Conservation (phyloP, 805 yeast species). For the Wickerhamomyces pijperi region DNA sequence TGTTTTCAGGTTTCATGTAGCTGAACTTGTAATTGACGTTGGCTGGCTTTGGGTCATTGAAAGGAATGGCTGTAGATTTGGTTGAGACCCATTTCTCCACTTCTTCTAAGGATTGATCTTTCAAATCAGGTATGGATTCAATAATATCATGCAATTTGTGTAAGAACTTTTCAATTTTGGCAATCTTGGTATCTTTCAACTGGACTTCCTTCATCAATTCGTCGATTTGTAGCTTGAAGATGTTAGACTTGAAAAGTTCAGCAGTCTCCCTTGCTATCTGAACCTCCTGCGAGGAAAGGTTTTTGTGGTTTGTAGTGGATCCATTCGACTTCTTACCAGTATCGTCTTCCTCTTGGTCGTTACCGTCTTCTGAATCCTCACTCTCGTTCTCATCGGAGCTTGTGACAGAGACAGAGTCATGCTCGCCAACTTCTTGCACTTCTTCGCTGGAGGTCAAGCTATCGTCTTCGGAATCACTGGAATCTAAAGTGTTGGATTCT, state of each 20-base stretch:
- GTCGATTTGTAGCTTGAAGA: constrained; percentile 90
- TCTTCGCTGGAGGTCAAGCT: constrained; percentile 5
- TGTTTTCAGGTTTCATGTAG: constrained; percentile 58
- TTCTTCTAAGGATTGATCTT: constrained; percentile 41
- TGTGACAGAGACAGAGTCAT: no score
- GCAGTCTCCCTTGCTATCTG: constrained; percentile 91
- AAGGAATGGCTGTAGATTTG: constrained; percentile 59
- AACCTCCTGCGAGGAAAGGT: constrained; percentile 63
- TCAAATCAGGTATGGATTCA: constrained; percentile 48
- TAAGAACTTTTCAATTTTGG: constrained; percentile 60
- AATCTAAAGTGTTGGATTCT: constrained; percentile 2
- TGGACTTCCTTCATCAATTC: constrained; percentile 76
- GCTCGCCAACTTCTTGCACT: constrained; percentile 14
- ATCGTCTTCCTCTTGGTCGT: constrained; percentile 17
- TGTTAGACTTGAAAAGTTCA: constrained; percentile 87
- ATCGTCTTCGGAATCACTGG: constrained; percentile 5
- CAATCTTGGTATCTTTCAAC: constrained; percentile 56
- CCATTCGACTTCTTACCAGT: constrained; percentile 15
- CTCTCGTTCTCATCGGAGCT: constrained; percentile 2
- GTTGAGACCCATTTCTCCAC: constrained; percentile 43
- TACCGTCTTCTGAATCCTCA: constrained; percentile 21
- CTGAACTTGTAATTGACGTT: constrained; percentile 62
- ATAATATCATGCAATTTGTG: constrained; percentile 64
- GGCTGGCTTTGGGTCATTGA: constrained; percentile 81
- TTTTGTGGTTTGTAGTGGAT: constrained; percentile 1